These are phyloP conservation scores for Lecanicillium sp. DNA, from an alignment of 2,329 filamentous ascomycete genomes.

Conservation along the genomic window DNA sequence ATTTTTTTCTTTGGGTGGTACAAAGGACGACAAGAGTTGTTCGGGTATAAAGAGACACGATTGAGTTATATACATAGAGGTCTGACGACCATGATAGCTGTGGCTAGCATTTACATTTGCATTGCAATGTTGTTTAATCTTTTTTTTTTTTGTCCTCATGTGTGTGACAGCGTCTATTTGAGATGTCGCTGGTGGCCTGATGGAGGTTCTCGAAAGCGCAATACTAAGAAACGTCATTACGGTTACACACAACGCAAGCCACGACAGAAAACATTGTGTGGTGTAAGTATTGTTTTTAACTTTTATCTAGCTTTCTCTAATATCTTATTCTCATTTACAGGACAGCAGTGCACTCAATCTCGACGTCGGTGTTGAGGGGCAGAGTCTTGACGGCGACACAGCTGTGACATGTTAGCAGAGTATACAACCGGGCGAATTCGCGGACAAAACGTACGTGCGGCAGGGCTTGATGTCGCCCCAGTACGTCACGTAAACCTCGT, in stretches of 20 bases:
- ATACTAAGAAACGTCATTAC: too few relatives aligned
- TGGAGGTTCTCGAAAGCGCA: too few relatives aligned
- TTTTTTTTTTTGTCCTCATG: too few relatives aligned
- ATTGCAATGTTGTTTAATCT: too few relatives aligned
- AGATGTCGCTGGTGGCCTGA: too few relatives aligned
- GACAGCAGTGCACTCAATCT: constrained; percentile 28
- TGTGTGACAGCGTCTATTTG: too few relatives aligned
- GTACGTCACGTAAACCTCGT: constrained; percentile 64
- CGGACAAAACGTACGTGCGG: constrained; percentile 30
- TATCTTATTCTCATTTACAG: constrained; percentile 14
- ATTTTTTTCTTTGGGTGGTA: too few relatives aligned
- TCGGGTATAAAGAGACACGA: too few relatives aligned
- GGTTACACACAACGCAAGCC: too few relatives aligned
- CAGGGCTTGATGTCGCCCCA: constrained; percentile 49
- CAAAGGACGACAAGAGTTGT: neutral
- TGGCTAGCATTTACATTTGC: neutral
- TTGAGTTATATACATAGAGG: constrained; percentile 15
- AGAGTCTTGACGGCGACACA: constrained; percentile 32
- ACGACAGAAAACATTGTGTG: too few relatives aligned
- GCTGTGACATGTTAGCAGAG: constrained; percentile 14
- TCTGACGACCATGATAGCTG: constrained; percentile 17
- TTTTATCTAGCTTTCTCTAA: neutral
- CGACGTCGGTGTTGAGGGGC: constrained; percentile 27
- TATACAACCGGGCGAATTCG: neutral
- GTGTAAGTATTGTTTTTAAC: neutral